Base-by-base conservation (phyloP, 225 moss, liverwort and hornwort genomes). In the Asterella californica region DNA sequence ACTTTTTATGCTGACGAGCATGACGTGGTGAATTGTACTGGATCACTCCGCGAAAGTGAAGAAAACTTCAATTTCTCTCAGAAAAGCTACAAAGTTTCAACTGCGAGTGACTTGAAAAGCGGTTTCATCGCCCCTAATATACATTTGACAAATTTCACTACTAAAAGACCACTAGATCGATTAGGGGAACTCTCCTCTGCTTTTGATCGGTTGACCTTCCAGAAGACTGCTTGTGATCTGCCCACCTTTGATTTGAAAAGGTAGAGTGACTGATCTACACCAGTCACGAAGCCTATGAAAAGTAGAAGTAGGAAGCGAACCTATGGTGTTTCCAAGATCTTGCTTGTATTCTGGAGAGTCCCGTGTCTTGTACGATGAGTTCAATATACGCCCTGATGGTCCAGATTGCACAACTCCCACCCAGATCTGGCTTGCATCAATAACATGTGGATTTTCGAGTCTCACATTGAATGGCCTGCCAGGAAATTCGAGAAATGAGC, bases 361-460 rank as follows among this genome's bases (percentile, higher is more conserved):
- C 64, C 97, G 87, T 65, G 89, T 95, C 64, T 93, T 93, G 81
- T 99, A 99, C 22, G 97, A 99, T 61, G 97, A 99, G 81, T 99
- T 99, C 67, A 99, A 76, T 29, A 88, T 76, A 76, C 90, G 88
- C 66, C 93, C 93, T 76, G 94, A 99, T 74, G 97, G 97, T 74
- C 97, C 97, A 77, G 81, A 85, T 63, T 92, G 86, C 66, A 99
- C 88, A 82, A 99, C 95, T 75, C 97, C 97, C 27, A 99, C 95
- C 97, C 97, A 99, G 59, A 99, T 93, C 89, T 99, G 97, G 82
- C 88, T 95, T 77, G 90, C 84, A 66, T 90, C 93, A 81, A 99
- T 91, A 55, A 99, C 97, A 87, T 99, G 97, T 42, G 97, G 97
- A 79, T 99, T 99, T 79, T 99, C 97, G 45, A 99, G 90, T 81